Percentiles rank a stretch among this genome's conserved stretches.
These are phyloP conservation scores for Daldinia childiae DNA, from an alignment of 495 filamentous ascomycete species.

Conservation along the genomic window DNA sequence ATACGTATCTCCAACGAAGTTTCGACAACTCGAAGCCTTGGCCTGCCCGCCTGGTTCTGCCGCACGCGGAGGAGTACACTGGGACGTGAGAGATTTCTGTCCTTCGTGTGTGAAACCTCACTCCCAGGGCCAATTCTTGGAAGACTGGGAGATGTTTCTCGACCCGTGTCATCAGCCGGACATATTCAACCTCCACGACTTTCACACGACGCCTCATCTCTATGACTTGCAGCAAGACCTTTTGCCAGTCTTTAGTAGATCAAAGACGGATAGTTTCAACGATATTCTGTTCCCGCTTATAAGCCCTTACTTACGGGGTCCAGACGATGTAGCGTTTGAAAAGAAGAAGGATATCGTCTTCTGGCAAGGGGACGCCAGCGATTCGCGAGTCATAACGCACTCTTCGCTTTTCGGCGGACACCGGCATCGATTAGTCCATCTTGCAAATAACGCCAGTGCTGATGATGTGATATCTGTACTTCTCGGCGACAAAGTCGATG, in stretches of 20 bases:
- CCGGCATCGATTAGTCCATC: conserved; percentile 68
- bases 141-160: conserved; percentile 69
- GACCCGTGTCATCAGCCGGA: conserved; percentile 85
- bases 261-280: conserved; percentile 69
- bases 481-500: conserved; percentile 41
- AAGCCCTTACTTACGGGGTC: conserved; percentile 69
- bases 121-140: conserved; percentile 71
- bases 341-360: conserved; percentile 64
- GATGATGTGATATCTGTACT: conserved; percentile 51
- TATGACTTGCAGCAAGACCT: conserved; percentile 70
- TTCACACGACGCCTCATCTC: conserved; percentile 71
- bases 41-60: conserved; percentile 68
- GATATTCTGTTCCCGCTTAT: conserved; percentile 87
- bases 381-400: conserved; percentile 46
- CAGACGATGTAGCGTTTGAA: conserved; percentile 55
- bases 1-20: conserved; percentile 53
- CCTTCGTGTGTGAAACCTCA: conserved; percentile 70
- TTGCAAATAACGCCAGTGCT: conserved; percentile 62
- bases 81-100: conserved; percentile 67
- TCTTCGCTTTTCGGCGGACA: conserved; percentile 54
- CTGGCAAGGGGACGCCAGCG: conserved; percentile 67
- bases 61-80: conserved; percentile 62
- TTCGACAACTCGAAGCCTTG: conserved; percentile 60
- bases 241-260: conserved; percentile 77
- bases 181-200: conserved; percentile 74